Base-by-base conservation (phyloP, 2,329 filamentous ascomycete genomes). In the Phyllachora maydis region DNA sequence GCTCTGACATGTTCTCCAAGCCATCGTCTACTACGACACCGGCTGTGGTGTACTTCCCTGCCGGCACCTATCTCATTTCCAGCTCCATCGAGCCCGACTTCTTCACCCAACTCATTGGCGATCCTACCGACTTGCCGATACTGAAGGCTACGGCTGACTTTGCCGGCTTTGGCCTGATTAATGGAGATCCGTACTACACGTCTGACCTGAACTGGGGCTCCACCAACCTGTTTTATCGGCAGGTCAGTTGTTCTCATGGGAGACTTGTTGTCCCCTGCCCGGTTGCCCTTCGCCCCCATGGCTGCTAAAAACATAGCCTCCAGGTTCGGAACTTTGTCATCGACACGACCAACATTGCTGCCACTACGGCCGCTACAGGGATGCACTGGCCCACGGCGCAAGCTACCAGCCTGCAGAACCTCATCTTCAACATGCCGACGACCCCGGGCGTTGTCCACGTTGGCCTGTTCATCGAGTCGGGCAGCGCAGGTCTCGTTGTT, bases 91-190 rank as follows among this genome's bases (percentile, higher is more conserved):
- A 76, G 19, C 67, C 75, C 40, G 69, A 71, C 46, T 88, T 83
- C 50, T 79, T 81, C 41, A 82, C 77, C 2, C 72, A 79, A 43
- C 57, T 88, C 30, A 59, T 82, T 15, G 77, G 76, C 19, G 72
- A 83, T 43, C 65, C 72, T 7, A 55, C 52, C 11, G 43, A 58
- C 28, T 53, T 60, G 27, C 52, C 74, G 5, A 52, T 56, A 3
- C 52, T 72, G 25, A 59, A 60, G 34, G 64, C 64, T 3, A 49
- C 54, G 1, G 32, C 54, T 1, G 47, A 46, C 27, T 72, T 72
- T 34, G 25, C 32, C 5, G 54, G 47, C 17, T 49, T 57, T 18
- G 53, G 52, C 5, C 40, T 61, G 16, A 54, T 62, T 19, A 55
- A 61, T 25, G 54, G 52, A 8, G 55, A 59, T 25, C 49, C 47